phyloP scores from a whole-genome alignment of 495 filamentous ascomycete genomes.

The Penicillium silybi region DNA sequence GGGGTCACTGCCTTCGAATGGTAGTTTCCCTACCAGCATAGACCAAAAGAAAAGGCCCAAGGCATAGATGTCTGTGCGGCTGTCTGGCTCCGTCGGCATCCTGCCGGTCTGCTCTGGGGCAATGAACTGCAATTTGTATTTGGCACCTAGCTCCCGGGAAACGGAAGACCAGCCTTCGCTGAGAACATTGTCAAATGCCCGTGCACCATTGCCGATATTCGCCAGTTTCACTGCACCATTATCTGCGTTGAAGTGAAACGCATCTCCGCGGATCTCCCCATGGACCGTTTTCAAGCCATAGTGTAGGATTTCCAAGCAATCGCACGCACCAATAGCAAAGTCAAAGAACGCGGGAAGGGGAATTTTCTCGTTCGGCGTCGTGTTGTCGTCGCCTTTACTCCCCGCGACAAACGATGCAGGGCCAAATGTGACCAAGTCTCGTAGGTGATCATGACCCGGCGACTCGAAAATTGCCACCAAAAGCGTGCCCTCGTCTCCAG shows the following conservation, averaged over 20 bases:
- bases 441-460: constrained; percentile 70
- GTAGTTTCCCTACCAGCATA: constrained; percentile 70
- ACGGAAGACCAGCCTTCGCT: constrained; percentile 80
- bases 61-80: constrained; percentile 85
- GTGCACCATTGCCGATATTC: constrained; percentile 76
- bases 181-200: constrained; percentile 84
- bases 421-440: constrained; percentile 67
- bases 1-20: constrained; percentile 72
- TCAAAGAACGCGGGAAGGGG: constrained; percentile 73
- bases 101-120: constrained; percentile 89
- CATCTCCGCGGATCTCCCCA: constrained; percentile 81
- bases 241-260: constrained; percentile 75
- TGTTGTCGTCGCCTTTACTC: constrained; percentile 44
- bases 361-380: constrained; percentile 54
- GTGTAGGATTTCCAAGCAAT: constrained; percentile 82
- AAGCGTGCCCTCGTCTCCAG: constrained; percentile 60
- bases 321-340: constrained; percentile 80
- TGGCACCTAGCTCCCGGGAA: constrained; percentile 72
- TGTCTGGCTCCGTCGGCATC: constrained; percentile 84
- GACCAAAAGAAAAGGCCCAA: constrained; percentile 84
- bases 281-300: constrained; percentile 79
- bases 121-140: constrained; percentile 82
- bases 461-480: constrained; percentile 74
- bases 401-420: constrained; percentile 64
- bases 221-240: constrained; percentile 68